These are phyloP conservation scores for Candida sonorensis DNA, from an alignment of 805 yeast species.

Conservation along the genomic window DNA sequence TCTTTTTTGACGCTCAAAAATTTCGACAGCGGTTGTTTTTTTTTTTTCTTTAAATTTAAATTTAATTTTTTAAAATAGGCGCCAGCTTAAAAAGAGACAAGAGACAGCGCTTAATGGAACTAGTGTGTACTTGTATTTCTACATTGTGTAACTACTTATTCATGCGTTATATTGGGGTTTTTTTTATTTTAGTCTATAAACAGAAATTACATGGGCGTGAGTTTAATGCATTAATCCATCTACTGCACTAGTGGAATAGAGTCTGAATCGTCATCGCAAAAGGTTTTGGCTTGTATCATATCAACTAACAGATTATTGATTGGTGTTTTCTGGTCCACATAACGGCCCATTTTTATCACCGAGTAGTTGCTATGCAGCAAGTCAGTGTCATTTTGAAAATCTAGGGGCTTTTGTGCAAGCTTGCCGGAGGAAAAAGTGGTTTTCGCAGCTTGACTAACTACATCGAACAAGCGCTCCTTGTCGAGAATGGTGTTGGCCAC, in stretches of 20 bases:
- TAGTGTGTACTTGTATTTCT: no score
- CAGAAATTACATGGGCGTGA: no score
- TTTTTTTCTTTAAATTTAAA: no score
- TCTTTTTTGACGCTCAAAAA: no score
- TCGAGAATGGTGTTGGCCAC: slow-evolving; percentile 10
- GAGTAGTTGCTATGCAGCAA: slow-evolving; percentile 7
- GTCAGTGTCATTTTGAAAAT: not conserved
- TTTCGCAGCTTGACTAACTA: slow-evolving; percentile 6
- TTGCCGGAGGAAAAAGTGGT: not conserved
- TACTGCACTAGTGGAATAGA: not conserved
- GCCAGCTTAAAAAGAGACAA: no score
- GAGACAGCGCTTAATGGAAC: no score
- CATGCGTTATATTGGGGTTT: no score
- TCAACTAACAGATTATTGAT: slow-evolving; percentile 5
- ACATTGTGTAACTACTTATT: no score
- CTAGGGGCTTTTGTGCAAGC: not conserved
- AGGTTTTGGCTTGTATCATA: slow-evolving; percentile 5
- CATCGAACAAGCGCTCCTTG: slow-evolving; percentile 8
- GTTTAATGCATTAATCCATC: no score
- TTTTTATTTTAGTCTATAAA: no score
- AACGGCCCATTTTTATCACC: slow-evolving; percentile 4
- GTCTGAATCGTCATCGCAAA: not conserved
- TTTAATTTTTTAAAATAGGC: no score
- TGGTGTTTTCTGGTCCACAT: slow-evolving; percentile 1
- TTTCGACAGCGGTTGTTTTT: no score